Evolutionary conservation across 257 asterid species (phyloP).

Genomic region (Nicotiana otophora): DNA sequence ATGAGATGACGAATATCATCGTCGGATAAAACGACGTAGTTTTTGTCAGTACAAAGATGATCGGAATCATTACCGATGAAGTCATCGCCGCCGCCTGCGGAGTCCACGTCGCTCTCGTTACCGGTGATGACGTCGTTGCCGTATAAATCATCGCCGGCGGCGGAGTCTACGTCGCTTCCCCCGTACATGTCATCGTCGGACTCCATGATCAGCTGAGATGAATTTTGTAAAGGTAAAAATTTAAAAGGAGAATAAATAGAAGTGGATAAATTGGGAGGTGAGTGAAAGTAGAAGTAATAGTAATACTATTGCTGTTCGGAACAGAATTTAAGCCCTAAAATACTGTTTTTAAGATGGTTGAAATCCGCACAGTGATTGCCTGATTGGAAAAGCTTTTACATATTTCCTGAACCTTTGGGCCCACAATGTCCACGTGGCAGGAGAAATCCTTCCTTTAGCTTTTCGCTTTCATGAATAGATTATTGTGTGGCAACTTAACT

Average conservation of each 20-base stretch:
- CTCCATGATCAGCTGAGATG: neutral
- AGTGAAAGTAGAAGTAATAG: neutral
- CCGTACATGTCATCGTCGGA: constrained; percentile 10
- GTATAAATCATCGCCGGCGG: neutral
- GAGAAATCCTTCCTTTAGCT: no score
- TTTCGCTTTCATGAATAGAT: no score
- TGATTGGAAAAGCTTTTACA: neutral
- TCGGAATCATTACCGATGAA: neutral
- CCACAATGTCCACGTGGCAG: neutral
- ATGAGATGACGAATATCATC: constrained; percentile 5
- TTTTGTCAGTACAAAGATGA: neutral
- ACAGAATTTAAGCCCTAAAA: constrained; percentile 3
- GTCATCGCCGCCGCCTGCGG: neutral
- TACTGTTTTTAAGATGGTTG: neutral
- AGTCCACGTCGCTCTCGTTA: neutral
- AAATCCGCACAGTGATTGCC: neutral
- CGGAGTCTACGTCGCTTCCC: neutral
- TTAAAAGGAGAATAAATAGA: neutral
- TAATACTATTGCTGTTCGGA: neutral
- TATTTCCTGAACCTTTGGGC: neutral
- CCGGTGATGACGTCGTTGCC: neutral
- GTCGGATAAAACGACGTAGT: constrained; percentile 10
- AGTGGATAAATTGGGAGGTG: neutral
- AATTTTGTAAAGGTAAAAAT: neutral
- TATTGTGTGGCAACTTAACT: no score